Percentiles rank a stretch among this genome's conserved stretches.
Conservation (phyloP, 2,329 filamentous ascomycete species). For the Trichoderma harzianum region DNA sequence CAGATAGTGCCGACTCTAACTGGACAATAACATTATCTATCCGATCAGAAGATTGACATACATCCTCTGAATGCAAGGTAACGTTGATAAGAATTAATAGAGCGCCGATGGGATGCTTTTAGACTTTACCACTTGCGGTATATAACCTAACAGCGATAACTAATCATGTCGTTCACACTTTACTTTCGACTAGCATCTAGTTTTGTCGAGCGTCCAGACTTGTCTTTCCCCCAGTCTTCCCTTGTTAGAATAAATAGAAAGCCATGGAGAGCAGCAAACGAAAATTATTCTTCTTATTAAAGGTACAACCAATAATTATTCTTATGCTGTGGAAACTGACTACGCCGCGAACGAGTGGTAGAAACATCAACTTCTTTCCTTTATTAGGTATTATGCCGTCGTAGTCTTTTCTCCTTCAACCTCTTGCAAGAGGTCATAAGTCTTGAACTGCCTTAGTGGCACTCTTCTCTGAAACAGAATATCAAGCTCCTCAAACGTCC, state of each 20-base stretch:
- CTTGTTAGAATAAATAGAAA: background rate
- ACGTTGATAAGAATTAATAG: too few relatives aligned
- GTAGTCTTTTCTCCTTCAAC: background rate
- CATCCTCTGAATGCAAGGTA: too few relatives aligned
- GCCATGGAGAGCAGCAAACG: background rate
- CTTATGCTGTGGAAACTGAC: background rate
- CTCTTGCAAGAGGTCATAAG: constrained; percentile 22
- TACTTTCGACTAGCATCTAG: too few relatives aligned
- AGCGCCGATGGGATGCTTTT: too few relatives aligned
- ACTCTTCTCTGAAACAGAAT: constrained; percentile 27
- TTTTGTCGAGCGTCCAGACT: too few relatives aligned
- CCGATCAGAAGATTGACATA: too few relatives aligned
- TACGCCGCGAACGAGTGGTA: background rate
- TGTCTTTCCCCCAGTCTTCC: too few relatives aligned
- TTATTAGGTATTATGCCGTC: background rate
- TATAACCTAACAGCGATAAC: too few relatives aligned
- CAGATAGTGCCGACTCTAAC: too few relatives aligned
- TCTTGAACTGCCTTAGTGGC: constrained; percentile 20
- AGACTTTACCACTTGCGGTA: too few relatives aligned
- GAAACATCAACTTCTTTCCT: background rate
- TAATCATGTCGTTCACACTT: too few relatives aligned
- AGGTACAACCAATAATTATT: background rate
- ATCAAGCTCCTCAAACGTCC: constrained; percentile 33
- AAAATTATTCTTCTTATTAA: background rate
- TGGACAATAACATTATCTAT: too few relatives aligned